Conservation (phyloP, 345 rosid species). For the Eucalyptus grandis region DNA sequence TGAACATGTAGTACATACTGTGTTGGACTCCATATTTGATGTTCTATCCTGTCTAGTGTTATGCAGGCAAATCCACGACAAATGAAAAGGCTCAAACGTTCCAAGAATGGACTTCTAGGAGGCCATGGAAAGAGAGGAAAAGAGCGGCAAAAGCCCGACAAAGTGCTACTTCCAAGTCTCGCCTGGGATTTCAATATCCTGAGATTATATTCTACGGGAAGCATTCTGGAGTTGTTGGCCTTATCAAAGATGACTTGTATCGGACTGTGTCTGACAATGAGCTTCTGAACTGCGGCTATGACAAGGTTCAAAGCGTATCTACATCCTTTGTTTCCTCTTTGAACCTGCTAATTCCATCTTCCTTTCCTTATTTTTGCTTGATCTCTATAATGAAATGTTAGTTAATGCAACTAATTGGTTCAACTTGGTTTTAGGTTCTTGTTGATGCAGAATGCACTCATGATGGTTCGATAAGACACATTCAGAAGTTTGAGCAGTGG, state of each 20-base stretch:
- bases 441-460: slow-evolving; percentile 99
- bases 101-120: slow-evolving; percentile 67
- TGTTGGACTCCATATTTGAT: not conserved
- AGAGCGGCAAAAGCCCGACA: slow-evolving; percentile 35
- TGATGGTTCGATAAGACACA: slow-evolving; percentile 85
- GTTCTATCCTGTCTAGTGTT: slow-evolving; percentile 22
- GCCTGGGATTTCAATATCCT: slow-evolving; percentile 20
- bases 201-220: slow-evolving; percentile 70
- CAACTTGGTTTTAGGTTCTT: slow-evolving; percentile 47
- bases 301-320: slow-evolving; percentile 41
- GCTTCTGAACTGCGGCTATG: slow-evolving; percentile 40
- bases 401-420: not conserved
- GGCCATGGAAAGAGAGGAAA: slow-evolving; percentile 90
- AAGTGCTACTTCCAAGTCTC: slow-evolving; percentile 7
- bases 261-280: slow-evolving; percentile 12
- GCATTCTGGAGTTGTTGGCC: slow-evolving; percentile 68
- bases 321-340: not conserved
- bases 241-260: slow-evolving; percentile 40
- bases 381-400: not conserved
- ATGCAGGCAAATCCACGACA: slow-evolving; percentile 34
- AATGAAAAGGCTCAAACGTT: slow-evolving; percentile 27
- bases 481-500: slow-evolving; percentile 94
- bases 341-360: not conserved
- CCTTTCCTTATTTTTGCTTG: not conserved
- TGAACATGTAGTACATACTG: not conserved